Conservation (phyloP, 1,139 yeast species). For the Blastobotrys apis region DNA sequence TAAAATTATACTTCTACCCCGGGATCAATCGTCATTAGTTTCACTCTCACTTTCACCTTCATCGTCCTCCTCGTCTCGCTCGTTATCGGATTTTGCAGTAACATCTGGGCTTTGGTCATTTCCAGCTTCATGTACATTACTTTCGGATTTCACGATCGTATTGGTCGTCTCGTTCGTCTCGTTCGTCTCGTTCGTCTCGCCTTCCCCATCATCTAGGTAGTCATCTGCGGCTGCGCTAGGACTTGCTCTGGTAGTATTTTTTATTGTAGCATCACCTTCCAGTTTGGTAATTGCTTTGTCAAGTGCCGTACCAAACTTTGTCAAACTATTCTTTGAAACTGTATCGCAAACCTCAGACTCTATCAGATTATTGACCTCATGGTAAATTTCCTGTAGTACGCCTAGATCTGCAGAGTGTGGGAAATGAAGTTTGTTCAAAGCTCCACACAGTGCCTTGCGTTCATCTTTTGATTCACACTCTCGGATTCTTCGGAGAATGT, state of each 20-base stretch:
- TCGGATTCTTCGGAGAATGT: conserved; percentile 45
- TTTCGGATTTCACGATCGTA: too few species aligned
- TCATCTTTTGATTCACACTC: conserved; percentile 47
- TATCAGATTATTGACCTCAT: conserved; percentile 30
- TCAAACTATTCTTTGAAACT: conserved; percentile 17
- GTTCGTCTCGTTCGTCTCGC: conserved; percentile 4
- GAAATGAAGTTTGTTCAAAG: conserved; percentile 48
- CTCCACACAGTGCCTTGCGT: conserved; percentile 53
- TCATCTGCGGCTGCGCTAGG: neutral
- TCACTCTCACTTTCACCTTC: neutral
- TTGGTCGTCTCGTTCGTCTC: conserved; percentile 1
- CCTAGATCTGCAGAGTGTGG: conserved; percentile 25
- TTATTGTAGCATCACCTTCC: neutral
- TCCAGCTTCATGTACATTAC: too few species aligned
- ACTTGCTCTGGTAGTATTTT: neutral
- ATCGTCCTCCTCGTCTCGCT: neutral
- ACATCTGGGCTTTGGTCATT: too few species aligned
- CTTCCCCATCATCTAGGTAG: conserved; percentile 1
- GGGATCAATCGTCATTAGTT: neutral
- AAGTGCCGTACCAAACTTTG: conserved; percentile 11
- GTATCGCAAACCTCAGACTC: conserved; percentile 23
- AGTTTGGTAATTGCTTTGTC: conserved; percentile 14
- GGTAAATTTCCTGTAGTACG: conserved; percentile 19
- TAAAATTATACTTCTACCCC: neutral
- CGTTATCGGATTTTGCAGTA: too few species aligned